A percentile compares a stretch with the other conserved stretches of the same genome.
Evolutionary conservation across 2,329 filamentous ascomycete species (phyloP).

Genomic region (Laburnicola sp.): DNA sequence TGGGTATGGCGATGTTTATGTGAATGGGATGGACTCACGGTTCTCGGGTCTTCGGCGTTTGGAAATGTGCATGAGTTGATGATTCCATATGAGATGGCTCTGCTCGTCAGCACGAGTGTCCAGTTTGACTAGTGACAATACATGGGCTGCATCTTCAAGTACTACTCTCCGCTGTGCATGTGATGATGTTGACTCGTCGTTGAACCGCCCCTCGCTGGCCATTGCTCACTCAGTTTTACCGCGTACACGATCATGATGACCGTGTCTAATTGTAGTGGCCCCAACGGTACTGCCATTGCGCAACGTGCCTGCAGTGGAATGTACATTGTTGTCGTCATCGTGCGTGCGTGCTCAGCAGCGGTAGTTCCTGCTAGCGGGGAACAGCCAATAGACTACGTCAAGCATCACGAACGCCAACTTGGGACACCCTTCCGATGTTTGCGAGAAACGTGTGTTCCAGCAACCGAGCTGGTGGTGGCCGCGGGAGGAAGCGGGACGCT

Average conservation of each 20-base stretch:
- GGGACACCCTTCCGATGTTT: neutral
- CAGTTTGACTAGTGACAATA: neutral
- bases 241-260: no score
- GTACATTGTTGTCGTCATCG: neutral
- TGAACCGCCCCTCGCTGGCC: no score
- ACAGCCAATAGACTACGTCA: neutral
- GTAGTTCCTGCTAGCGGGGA: neutral
- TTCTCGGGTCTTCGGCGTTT: slow-evolving; percentile 8
- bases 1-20: slow-evolving; percentile 18
- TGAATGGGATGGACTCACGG: slow-evolving; percentile 6
- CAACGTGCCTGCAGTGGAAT: no score
- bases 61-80: slow-evolving; percentile 2
- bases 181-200: neutral
- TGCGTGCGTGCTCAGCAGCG: neutral
- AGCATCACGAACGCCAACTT: neutral
- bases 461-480: slow-evolving; percentile 1
- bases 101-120: neutral
- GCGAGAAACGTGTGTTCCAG: neutral
- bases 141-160: slow-evolving; percentile 2
- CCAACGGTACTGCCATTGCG: no score
- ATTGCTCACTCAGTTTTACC: no score
- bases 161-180: neutral
- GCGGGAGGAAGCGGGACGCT: slow-evolving; percentile 1
- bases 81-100: slow-evolving; percentile 1
- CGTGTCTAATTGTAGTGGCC: no score